These are phyloP conservation scores for Pythium diclinum DNA, from an alignment of 352 stramenopile genomes.

Conservation along the genomic window DNA sequence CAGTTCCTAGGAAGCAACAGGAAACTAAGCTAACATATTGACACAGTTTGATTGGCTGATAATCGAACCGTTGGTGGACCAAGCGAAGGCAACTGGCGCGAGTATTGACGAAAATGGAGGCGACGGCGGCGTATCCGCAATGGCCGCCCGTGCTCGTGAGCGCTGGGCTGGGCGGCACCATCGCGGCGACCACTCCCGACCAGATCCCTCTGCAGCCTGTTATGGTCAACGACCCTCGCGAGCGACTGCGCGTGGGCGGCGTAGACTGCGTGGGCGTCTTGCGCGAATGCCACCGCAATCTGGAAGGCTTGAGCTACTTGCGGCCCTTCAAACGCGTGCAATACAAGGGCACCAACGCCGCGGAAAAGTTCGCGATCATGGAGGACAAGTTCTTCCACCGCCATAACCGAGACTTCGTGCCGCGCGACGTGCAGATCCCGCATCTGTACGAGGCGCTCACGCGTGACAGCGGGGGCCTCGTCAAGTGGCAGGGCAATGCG, in stretches of 20 bases:
- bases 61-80: constrained; percentile 2
- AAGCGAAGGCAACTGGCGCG: background rate
- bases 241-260: constrained; percentile 31
- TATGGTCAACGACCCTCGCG: constrained; percentile 51
- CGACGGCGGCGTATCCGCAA: constrained; percentile 52
- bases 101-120: constrained; percentile 42
- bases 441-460: constrained; percentile 16
- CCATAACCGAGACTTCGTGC: constrained; percentile 46
- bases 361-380: background rate
- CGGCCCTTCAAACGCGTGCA: constrained; percentile 43
- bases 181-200: constrained; percentile 46
- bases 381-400: constrained; percentile 26
- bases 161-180: constrained; percentile 45
- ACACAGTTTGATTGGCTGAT: background rate
- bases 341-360: constrained; percentile 14
- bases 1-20: background rate
- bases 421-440: constrained; percentile 29
- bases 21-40: background rate
- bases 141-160: constrained; percentile 45
- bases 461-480: constrained; percentile 29
- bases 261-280: constrained; percentile 51
- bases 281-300: constrained; percentile 54
- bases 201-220: constrained; percentile 43
- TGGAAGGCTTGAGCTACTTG: constrained; percentile 47
- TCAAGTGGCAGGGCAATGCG: constrained; percentile 67